These are phyloP conservation scores for Pseudozyma thailandica DNA, from an alignment of 1,284 basidiomycete genomes.

Conservation along the genomic window DNA sequence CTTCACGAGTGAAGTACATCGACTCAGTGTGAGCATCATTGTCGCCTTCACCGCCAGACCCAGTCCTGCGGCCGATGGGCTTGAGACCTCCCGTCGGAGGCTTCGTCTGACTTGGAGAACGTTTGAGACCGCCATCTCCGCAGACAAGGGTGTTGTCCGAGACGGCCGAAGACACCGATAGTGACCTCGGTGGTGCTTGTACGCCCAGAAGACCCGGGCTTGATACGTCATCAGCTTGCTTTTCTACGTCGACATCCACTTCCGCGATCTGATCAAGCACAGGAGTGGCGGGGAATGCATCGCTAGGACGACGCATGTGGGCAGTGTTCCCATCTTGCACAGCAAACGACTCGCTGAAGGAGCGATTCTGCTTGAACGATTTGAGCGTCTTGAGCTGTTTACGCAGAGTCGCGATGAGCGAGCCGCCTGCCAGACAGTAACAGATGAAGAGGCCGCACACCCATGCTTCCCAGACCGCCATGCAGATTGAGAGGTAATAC, in stretches of 20 bases:
- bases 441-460: constrained; percentile 19
- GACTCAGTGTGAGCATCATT: constrained; percentile 14
- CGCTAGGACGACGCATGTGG: constrained; percentile 3
- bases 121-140: constrained; percentile 7
- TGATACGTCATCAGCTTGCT: constrained; percentile 7
- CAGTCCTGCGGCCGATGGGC: not conserved
- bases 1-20: constrained; percentile 26
- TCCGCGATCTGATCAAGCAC: not conserved
- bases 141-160: constrained; percentile 26
- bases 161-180: constrained; percentile 18
- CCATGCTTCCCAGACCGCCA: constrained; percentile 34
- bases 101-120: constrained; percentile 3
- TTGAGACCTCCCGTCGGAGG: not conserved
- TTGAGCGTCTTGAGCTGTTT: constrained; percentile 26
- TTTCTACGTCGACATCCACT: constrained; percentile 16
- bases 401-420: constrained; percentile 19
- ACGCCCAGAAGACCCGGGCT: constrained; percentile 5
- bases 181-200: constrained; percentile 17
- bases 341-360: constrained; percentile 25
- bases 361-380: constrained; percentile 23
- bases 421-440: constrained; percentile 20
- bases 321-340: constrained; percentile 1
- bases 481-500: constrained; percentile 28
- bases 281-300: not conserved
- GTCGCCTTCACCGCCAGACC: not conserved